phyloP scores from a whole-genome alignment of 2,329 filamentous ascomycete species.

The Teratosphaeria zuluensis region DNA sequence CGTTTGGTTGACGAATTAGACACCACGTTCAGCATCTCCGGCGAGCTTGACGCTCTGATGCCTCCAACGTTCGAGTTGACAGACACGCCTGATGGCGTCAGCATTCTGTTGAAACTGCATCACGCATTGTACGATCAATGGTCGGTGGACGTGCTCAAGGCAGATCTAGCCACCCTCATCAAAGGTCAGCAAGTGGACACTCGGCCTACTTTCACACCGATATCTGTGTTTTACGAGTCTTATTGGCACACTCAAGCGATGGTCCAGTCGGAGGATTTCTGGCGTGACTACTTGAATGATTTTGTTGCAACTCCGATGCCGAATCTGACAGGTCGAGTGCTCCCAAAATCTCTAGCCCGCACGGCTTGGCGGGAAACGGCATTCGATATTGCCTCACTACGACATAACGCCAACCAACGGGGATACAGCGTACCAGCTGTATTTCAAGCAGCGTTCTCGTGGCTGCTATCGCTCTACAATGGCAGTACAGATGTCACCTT shows the following conservation, averaged over 20 bases:
- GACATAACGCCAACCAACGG: constrained; percentile 4
- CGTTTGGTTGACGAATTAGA: constrained; percentile 9
- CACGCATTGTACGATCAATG: constrained; percentile 90
- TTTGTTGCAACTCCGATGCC: constrained; percentile 49
- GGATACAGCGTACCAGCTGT: constrained; percentile 57
- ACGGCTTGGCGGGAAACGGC: constrained; percentile 12
- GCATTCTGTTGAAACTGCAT: constrained; percentile 47
- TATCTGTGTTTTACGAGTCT: constrained; percentile 43
- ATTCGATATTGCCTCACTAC: constrained; percentile 5
- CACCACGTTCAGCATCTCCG: constrained; percentile 9
- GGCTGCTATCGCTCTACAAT: constrained; percentile 55
- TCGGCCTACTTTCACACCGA: constrained; percentile 43
- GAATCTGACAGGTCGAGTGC: constrained; percentile 40
- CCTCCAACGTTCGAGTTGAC: constrained; percentile 56
- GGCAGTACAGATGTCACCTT: constrained; percentile 60
- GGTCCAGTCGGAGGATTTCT: constrained; percentile 46
- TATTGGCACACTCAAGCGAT: constrained; percentile 5
- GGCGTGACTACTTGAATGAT: constrained; percentile 56
- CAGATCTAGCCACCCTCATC: constrained; percentile 53
- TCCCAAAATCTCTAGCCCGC: constrained; percentile 10
- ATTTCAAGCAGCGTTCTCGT: constrained; percentile 63
- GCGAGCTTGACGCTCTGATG: constrained; percentile 36
- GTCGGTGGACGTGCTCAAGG: constrained; percentile 64
- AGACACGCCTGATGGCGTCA: constrained; percentile 13
- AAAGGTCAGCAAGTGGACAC: constrained; percentile 13